These are phyloP conservation scores for Diaporthe ilicicola DNA, from an alignment of 2,329 filamentous ascomycete genomes.

Conservation along the genomic window DNA sequence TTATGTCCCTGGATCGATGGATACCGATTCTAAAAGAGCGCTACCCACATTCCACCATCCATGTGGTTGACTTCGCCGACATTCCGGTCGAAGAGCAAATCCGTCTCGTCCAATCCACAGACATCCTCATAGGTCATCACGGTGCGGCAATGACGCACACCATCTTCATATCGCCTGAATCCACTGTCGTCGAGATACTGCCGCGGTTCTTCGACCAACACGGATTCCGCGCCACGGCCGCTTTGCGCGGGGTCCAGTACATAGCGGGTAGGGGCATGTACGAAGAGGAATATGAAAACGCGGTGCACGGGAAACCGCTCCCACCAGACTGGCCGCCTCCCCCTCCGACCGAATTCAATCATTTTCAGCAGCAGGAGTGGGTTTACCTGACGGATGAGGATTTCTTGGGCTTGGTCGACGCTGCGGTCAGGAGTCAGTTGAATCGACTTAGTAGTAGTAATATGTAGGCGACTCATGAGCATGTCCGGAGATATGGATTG, in stretches of 20 bases:
- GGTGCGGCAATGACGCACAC: slow-evolving; percentile 3
- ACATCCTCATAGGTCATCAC: slow-evolving; percentile 9
- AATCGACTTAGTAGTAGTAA: neutral
- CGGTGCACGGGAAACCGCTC: neutral
- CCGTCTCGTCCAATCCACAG: neutral
- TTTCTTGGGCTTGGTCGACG: slow-evolving; percentile 10
- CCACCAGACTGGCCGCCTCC: slow-evolving; percentile 5
- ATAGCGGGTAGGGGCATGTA: neutral
- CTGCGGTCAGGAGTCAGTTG: neutral
- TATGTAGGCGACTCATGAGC: neutral
- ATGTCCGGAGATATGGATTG: neutral
- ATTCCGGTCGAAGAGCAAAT: slow-evolving; percentile 3
- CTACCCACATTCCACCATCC: neutral
- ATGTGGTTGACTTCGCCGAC: slow-evolving; percentile 13
- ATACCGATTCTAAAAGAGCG: neutral
- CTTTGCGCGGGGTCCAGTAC: neutral
- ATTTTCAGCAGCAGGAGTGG: slow-evolving; percentile 10
- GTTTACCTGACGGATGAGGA: slow-evolving; percentile 7
- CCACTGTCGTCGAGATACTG: slow-evolving; percentile 5
- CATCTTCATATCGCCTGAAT: neutral
- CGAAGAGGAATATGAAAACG: neutral
- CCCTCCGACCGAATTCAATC: neutral
- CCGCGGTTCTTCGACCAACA: slow-evolving; percentile 14
- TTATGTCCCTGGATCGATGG: slow-evolving; percentile 3
- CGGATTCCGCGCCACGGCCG: slow-evolving; percentile 5